Percentiles rank a stretch among this genome's conserved stretches.
Conservation (phyloP, 2,329 filamentous ascomycete species). For the Exophiala sp. region DNA sequence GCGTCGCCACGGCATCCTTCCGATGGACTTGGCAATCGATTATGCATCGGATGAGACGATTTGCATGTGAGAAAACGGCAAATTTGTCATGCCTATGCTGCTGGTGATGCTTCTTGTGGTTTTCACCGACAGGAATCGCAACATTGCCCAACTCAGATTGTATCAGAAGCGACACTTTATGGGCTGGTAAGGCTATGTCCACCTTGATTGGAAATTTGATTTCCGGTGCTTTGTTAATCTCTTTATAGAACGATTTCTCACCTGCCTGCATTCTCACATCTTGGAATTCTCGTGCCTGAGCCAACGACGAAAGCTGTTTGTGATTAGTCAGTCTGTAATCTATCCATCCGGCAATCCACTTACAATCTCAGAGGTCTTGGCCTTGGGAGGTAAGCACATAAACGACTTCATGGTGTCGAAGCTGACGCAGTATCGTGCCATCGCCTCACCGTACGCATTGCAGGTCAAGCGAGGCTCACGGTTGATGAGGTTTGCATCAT, state of each 20-base stretch:
- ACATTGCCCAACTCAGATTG: conserved; percentile 66
- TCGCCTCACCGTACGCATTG: conserved; percentile 69
- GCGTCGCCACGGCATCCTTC: conserved; percentile 61
- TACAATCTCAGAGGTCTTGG: conserved; percentile 63
- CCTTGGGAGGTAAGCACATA: conserved; percentile 54
- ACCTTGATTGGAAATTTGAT: conserved; percentile 68
- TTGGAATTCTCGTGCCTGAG: conserved; percentile 65
- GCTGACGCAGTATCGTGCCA: conserved; percentile 75
- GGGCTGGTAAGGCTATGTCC: conserved; percentile 57
- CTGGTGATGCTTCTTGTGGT: conserved; percentile 46
- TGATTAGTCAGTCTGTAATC: neutral
- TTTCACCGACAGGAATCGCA: conserved; percentile 57
- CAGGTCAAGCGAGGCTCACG: conserved; percentile 48
- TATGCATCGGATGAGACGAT: conserved; percentile 66
- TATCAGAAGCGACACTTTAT: conserved; percentile 73
- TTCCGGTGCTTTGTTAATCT: conserved; percentile 62
- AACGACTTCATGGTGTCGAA: conserved; percentile 74
- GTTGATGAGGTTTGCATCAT: conserved; percentile 54
- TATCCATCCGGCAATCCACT: conserved; percentile 31
- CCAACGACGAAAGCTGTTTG: conserved; percentile 60
- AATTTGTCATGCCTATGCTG: conserved; percentile 48
- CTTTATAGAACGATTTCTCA: conserved; percentile 64
- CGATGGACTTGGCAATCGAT: conserved; percentile 62
- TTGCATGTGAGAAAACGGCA: conserved; percentile 61
- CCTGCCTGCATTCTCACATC: conserved; percentile 64